Base-by-base conservation (phyloP, 164 flowering plant species). In the Malania oleifera region DNA sequence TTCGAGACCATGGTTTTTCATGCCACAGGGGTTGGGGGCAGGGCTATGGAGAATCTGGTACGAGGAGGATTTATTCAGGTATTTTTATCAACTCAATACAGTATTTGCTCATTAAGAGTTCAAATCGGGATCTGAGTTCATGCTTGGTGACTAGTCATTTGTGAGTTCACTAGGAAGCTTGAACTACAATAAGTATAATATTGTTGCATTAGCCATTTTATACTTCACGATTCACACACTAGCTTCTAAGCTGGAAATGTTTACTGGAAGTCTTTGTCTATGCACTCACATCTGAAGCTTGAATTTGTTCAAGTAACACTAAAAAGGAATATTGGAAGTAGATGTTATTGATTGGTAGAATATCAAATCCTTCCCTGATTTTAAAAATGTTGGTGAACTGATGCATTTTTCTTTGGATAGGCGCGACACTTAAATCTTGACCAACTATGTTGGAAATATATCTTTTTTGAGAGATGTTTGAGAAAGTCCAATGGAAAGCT, bases 21-120 rank as follows among this genome's bases (percentile, higher is more conserved):
- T 73, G 97, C 97, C 57, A 93, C 97, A 47, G 99, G 97, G n/a
- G 86, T 85, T 5, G 99, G 99, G 40, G 99, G 99, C 37, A 82
- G 77, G 72, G 96, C 96, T 11, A 87, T 93, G 97, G 99, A 93
- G 72, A 79, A 84, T 62, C 82, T 90, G 37, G 89, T 87, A 66
- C 77, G 68, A 69, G 84, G 64, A 38, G 99, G 99, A 39, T 81
- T 81, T 58, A 81, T 93, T 73, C 86, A 90, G 97, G 99, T 90
- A 70, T 14, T 9, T 22, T 22, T 50, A 2, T 25, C 20, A 17
- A 15, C 17, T 53, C 9, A 40, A 19, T 34, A 34, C 37, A 26
- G 29, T 62, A n/a, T 38, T 46, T 49, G 44, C 39, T n/a, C n/a
- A 28, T 55, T 20, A 17, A 18, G 29, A 12, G 18, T 49, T 23